Conservation (phyloP, 2,329 filamentous ascomycete species). For the Epichloe sibirici region DNA sequence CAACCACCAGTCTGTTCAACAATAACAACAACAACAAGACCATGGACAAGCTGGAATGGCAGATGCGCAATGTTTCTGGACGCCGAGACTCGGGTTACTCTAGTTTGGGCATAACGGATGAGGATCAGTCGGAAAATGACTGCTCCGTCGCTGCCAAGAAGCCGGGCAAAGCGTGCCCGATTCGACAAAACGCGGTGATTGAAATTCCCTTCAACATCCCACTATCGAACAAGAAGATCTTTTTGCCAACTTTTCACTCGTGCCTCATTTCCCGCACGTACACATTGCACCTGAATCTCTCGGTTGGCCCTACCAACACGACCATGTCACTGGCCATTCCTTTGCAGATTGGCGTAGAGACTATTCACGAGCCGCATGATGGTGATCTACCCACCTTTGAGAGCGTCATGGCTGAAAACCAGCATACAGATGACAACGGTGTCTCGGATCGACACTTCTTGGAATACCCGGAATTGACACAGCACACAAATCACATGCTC, state of each 20-base stretch:
- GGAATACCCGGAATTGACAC: conserved; percentile 20
- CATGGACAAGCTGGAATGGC: conserved; percentile 29
- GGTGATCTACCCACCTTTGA: conserved; percentile 38
- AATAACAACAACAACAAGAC: conserved; percentile 16
- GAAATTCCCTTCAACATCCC: conserved; percentile 38
- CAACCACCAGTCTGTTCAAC: conserved; percentile 28
- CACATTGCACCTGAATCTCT: conserved; percentile 34
- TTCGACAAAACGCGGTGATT: conserved; percentile 30
- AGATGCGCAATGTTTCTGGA: conserved; percentile 18
- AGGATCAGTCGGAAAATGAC: conserved; percentile 24
- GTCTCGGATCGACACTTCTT: conserved; percentile 30
- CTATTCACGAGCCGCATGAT: conserved; percentile 18
- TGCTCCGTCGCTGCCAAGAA: conserved; percentile 12
- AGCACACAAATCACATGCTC: conserved; percentile 22
- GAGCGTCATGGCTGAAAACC: conserved; percentile 27
- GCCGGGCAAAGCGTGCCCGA: conserved; percentile 16
- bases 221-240: conserved; percentile 33
- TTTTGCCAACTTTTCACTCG: conserved; percentile 45
- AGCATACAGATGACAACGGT: conserved; percentile 32
- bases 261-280: conserved; percentile 46
- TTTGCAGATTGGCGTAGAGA: conserved; percentile 37
- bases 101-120: conserved; percentile 24
- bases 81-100: conserved; percentile 44
- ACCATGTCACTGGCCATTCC: conserved; percentile 34
- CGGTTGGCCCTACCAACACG: conserved; percentile 28